Evolutionary conservation across 1,284 basidiomycete species (phyloP).

Genomic region (Ceratobasidium sp.): DNA sequence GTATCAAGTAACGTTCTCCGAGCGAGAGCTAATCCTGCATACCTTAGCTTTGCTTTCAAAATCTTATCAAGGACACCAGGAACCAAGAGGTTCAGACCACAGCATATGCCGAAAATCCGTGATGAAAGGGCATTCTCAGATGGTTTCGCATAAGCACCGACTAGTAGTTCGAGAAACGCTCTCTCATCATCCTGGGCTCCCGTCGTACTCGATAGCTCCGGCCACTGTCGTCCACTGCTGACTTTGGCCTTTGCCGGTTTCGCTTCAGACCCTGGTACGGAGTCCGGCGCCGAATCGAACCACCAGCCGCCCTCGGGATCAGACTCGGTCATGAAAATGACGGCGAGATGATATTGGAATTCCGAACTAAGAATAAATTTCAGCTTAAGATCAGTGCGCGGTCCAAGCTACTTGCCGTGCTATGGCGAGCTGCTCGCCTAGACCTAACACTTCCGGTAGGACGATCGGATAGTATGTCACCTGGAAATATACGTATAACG

Average conservation of each 20-base stretch:
- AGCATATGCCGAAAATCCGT: conserved; percentile 8
- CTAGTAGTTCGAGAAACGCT: background rate
- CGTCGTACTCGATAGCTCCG: too few species aligned
- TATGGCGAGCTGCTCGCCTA: too few species aligned
- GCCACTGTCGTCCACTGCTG: too few species aligned
- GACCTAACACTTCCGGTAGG: background rate
- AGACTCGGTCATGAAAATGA: background rate
- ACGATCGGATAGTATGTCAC: background rate
- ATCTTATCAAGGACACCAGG: background rate
- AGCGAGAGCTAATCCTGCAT: background rate
- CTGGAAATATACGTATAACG: background rate
- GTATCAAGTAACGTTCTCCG: too few species aligned
- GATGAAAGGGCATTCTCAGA: background rate
- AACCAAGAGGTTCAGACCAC: conserved; percentile 1
- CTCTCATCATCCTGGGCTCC: background rate
- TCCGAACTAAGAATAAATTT: background rate
- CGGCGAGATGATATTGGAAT: background rate
- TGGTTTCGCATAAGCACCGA: background rate
- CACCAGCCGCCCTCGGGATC: background rate
- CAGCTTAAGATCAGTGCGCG: background rate
- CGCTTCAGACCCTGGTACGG: too few species aligned
- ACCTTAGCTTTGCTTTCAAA: too few species aligned
- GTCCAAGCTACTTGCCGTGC: too few species aligned
- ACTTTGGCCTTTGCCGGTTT: too few species aligned
- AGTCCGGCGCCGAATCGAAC: too few species aligned